Conservation (phyloP, 352 stramenopile species). For the Discostella stelligera region DNA sequence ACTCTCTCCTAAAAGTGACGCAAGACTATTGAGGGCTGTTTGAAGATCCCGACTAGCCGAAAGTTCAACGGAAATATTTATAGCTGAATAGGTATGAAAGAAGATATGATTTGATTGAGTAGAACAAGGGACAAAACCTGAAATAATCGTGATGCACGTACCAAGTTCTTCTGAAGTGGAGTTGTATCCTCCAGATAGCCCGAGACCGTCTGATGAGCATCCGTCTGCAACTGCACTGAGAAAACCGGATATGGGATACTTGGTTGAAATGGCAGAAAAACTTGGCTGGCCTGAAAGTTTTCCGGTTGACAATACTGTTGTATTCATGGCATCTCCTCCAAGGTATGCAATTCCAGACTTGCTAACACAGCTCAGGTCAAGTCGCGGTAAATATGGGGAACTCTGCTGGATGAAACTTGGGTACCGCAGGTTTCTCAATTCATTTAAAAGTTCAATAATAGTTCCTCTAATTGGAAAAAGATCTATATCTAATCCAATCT, state of each 20-base stretch:
- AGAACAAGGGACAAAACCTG: no score
- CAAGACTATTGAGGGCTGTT: constrained; percentile 24
- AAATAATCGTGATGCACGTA: constrained; percentile 1
- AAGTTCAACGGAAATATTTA: constrained; percentile 16
- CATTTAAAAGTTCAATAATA: constrained; percentile 21
- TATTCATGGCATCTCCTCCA: neutral
- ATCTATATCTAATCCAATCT: constrained; percentile 7
- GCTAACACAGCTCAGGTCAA: constrained; percentile 30
- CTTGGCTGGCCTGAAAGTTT: neutral
- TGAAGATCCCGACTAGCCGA: neutral
- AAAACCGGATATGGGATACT: constrained; percentile 21
- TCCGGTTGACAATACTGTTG: neutral
- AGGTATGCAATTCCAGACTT: constrained; percentile 25
- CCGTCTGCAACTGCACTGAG: constrained; percentile 28
- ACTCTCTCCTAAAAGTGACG: constrained; percentile 1
- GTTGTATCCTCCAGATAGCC: constrained; percentile 36
- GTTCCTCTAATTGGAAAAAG: constrained; percentile 12
- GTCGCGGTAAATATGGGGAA: constrained; percentile 24
- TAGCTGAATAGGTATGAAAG: constrained; percentile 12
- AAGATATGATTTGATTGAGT: no score
- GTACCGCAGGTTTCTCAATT: constrained; percentile 26
- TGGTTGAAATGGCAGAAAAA: neutral
- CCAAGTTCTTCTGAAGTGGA: constrained; percentile 19
- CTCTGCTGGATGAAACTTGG: constrained; percentile 8
- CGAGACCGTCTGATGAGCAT: constrained; percentile 32